Conservation (phyloP, 352 stramenopile species). For the Pseudoperonospora humuli region DNA sequence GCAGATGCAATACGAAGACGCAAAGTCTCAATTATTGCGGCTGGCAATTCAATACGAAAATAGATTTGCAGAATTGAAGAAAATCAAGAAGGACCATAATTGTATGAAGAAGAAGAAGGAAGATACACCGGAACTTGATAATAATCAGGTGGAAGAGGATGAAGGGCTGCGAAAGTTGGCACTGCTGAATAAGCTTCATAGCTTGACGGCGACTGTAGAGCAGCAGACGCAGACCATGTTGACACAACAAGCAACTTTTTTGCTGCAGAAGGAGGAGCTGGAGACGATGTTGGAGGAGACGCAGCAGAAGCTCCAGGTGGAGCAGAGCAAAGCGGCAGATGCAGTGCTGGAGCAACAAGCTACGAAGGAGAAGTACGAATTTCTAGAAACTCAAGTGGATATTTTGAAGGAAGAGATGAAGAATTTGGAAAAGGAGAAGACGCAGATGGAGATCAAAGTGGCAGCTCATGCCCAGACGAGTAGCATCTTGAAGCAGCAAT, state of each 20-base stretch:
- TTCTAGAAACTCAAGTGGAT: conserved; percentile 19
- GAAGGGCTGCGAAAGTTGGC: conserved; percentile 14
- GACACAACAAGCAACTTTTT: conserved; percentile 13
- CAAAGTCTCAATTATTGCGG: conserved; percentile 11
- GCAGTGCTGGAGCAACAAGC: conserved; percentile 14
- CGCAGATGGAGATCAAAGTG: conserved; percentile 5
- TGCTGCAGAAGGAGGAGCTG: conserved; percentile 12
- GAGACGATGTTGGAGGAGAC: conserved; percentile 18
- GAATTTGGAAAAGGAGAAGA: conserved; percentile 8
- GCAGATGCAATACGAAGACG: conserved; percentile 26
- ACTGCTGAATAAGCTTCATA: conserved; percentile 18
- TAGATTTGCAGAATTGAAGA: conserved; percentile 6
- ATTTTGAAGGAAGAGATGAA: conserved; percentile 16
- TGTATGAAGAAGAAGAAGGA: conserved; percentile 15
- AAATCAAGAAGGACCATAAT: conserved; percentile 8
- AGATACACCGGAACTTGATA: conserved; percentile 3
- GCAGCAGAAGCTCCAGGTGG: conserved; percentile 6
- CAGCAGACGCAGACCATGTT: conserved; percentile 19
- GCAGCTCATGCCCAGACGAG: conserved; percentile 18
- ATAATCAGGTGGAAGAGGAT: conserved; percentile 12
- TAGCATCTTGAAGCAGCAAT: conserved; percentile 22
- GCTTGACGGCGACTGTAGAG: conserved; percentile 14
- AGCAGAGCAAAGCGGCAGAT: conserved; percentile 10
- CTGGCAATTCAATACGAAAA: conserved; percentile 6
- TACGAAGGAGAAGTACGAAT: conserved; percentile 16